Conservation (phyloP, 768 basidiomycete genomes). For the Lactarius hatsudake region DNA sequence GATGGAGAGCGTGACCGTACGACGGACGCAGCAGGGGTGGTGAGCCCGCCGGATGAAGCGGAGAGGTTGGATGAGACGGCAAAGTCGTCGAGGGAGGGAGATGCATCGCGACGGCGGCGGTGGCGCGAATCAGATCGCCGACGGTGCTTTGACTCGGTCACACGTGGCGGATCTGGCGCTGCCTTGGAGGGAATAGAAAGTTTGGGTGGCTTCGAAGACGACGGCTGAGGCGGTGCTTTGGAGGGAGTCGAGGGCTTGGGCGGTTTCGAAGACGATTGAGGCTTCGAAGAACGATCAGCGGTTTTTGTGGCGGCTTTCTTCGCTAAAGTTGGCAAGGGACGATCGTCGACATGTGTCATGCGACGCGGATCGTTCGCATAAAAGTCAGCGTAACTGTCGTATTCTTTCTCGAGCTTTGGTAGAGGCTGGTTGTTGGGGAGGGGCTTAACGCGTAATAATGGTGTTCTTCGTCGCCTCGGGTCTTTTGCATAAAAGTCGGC, state of each 20-base stretch:
- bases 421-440: slow-evolving; percentile 19
- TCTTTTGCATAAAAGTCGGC: slow-evolving; percentile 25
- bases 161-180: slow-evolving; percentile 9
- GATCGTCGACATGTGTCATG: slow-evolving; percentile 21
- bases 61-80: slow-evolving; percentile 25
- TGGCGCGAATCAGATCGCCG: slow-evolving; percentile 7
- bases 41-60: slow-evolving; percentile 23
- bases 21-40: slow-evolving; percentile 21
- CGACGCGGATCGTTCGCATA: slow-evolving; percentile 20
- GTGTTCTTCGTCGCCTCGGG: slow-evolving; percentile 17
- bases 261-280: slow-evolving; percentile 15
- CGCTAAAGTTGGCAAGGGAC: slow-evolving; percentile 17
- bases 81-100: slow-evolving; percentile 19
- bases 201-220: slow-evolving; percentile 17
- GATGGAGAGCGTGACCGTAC: slow-evolving; percentile 18
- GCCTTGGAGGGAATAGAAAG: slow-evolving; percentile 17
- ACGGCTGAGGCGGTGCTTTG: not conserved
- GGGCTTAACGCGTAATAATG: slow-evolving; percentile 14
- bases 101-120: slow-evolving; percentile 6
- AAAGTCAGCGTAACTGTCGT: slow-evolving; percentile 23
- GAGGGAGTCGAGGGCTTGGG: slow-evolving; percentile 11
- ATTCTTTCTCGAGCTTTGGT: slow-evolving; percentile 21
- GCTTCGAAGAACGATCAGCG: slow-evolving; percentile 7
- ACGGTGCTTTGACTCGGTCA: slow-evolving; percentile 8
- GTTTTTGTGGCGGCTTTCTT: slow-evolving; percentile 10